Evolutionary conservation across 257 asterid species (phyloP).

Genomic region (Capsicum rhomboideum): DNA sequence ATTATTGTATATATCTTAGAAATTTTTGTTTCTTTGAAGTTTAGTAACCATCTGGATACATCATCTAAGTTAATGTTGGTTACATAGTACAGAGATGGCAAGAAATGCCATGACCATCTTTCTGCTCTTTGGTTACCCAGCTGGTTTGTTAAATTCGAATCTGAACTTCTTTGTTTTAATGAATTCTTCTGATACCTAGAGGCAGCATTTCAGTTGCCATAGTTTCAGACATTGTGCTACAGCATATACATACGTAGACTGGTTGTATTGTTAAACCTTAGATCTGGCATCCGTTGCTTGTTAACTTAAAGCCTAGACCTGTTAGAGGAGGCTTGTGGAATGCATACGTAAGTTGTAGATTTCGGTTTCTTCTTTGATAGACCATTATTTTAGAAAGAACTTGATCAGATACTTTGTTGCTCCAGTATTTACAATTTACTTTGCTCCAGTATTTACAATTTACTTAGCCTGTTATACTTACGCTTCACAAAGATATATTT

Average conservation of each 20-base stretch:
- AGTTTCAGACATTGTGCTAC: neutral
- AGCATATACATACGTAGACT: neutral
- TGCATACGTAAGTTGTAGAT: neutral
- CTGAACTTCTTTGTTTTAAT: neutral
- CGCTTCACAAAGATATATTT: conserved; percentile 15
- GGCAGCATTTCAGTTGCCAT: neutral
- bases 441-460: neutral
- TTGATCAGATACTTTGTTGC: neutral
- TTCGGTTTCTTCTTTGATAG: neutral
- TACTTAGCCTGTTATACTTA: neutral
- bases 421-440: neutral
- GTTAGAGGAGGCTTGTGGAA: neutral
- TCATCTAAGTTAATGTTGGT: neutral
- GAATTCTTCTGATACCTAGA: neutral
- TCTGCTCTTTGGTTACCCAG: neutral
- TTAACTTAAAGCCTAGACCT: neutral
- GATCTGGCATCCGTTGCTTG: neutral
- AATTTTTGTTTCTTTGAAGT: neutral
- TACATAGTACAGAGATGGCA: neutral
- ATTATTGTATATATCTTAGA: neutral
- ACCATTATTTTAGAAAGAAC: neutral
- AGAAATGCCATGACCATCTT: neutral
- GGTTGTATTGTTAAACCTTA: neutral
- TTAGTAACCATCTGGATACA: neutral
- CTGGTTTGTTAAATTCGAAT: neutral